These are phyloP conservation scores for Huntiella abstrusa DNA, from an alignment of 2,329 filamentous ascomycete genomes.

Conservation along the genomic window DNA sequence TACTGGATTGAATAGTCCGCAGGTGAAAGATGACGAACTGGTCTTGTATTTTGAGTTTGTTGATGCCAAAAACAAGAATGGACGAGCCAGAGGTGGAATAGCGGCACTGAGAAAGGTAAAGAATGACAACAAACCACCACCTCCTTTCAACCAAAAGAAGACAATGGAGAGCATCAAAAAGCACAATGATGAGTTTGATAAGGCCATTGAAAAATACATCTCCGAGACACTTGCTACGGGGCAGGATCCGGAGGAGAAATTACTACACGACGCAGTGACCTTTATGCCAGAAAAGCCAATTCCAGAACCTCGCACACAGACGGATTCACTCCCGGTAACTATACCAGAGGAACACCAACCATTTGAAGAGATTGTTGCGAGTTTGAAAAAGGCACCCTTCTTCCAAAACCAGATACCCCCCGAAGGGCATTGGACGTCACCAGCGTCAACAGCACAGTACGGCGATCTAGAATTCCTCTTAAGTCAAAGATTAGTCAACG, in stretches of 20 bases:
- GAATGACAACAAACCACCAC: conserved; percentile 35
- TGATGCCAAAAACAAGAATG: conserved; percentile 34
- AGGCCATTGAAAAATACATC: conserved; percentile 59
- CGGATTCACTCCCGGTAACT: conserved; percentile 35
- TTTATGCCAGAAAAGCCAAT: conserved; percentile 19
- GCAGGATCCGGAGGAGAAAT: conserved; percentile 45
- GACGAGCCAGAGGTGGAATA: background rate
- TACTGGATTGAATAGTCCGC: too few species aligned
- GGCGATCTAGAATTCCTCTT: conserved; percentile 72
- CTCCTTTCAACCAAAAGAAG: conserved; percentile 6
- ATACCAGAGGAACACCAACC: conserved; percentile 67
- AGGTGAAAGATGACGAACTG: conserved; percentile 22
- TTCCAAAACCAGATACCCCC: conserved; percentile 87
- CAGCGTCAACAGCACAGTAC: conserved; percentile 62
- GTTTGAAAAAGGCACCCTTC: conserved; percentile 68
- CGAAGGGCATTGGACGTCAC: conserved; percentile 79
- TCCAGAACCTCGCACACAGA: background rate
- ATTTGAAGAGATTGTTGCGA: conserved; percentile 68
- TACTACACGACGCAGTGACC: conserved; percentile 48
- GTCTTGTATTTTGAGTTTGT: conserved; percentile 83
- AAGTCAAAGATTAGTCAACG: conserved; percentile 86
- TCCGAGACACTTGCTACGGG: conserved; percentile 48
- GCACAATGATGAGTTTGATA: conserved; percentile 64
- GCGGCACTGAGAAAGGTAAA: conserved; percentile 61
- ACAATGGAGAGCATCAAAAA: conserved; percentile 52